These are phyloP conservation scores for Zasmidium angulare DNA, from an alignment of 2,329 filamentous ascomycete genomes.

Conservation along the genomic window DNA sequence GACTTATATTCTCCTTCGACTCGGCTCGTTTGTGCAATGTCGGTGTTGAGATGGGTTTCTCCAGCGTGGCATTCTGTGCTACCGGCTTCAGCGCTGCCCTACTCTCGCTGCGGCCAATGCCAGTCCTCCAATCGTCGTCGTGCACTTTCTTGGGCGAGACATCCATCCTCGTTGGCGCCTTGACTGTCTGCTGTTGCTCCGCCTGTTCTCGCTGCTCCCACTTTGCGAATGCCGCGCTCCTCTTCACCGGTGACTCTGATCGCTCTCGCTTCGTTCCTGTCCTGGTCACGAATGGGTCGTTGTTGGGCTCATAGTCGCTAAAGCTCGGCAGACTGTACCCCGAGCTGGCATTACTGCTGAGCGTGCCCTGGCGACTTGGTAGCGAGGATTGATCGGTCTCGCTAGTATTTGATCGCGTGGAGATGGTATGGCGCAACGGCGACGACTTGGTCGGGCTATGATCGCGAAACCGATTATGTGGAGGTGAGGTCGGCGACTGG, in stretches of 20 bases:
- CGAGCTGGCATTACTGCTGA: constrained; percentile 33
- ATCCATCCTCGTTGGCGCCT: constrained; percentile 29
- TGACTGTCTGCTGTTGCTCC: constrained; percentile 19
- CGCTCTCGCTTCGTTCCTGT: constrained; percentile 32
- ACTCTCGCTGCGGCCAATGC: constrained; percentile 31
- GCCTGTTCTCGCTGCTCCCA: constrained; percentile 31
- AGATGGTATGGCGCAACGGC: constrained; percentile 35
- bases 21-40: constrained; percentile 22
- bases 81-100: constrained; percentile 31
- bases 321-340: constrained; percentile 26
- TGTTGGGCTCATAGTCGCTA: constrained; percentile 26
- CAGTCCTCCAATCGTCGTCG: constrained; percentile 34
- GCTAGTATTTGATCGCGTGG: constrained; percentile 34
- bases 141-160: constrained; percentile 31
- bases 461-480: constrained; percentile 33
- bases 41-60: constrained; percentile 8
- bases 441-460: constrained; percentile 35
- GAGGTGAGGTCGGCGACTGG: constrained; percentile 33
- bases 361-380: constrained; percentile 28
- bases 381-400: constrained; percentile 31
- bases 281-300: constrained; percentile 33
- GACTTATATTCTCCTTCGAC: constrained; percentile 29
- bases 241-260: constrained; percentile 38
- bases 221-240: constrained; percentile 36
- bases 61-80: constrained; percentile 30